These are phyloP conservation scores for Pyrenophora teres DNA, from an alignment of 2,329 filamentous ascomycete genomes.

Conservation along the genomic window DNA sequence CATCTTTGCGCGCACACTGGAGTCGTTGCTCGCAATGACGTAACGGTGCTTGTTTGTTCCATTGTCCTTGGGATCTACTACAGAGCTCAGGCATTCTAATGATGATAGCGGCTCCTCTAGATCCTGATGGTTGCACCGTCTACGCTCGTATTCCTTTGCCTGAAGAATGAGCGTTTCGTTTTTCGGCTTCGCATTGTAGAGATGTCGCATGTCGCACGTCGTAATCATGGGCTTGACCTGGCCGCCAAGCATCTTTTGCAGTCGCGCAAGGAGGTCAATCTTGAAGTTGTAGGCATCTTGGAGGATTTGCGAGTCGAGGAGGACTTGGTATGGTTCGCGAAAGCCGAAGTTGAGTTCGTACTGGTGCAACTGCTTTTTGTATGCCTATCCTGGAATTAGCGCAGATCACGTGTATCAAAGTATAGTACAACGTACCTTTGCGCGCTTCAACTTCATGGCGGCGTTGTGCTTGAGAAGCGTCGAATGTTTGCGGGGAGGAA, in stretches of 20 bases:
- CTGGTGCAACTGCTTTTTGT: slow-evolving; percentile 91
- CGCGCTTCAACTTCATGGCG: slow-evolving; percentile 42
- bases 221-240: slow-evolving; percentile 85
- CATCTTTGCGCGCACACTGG: slow-evolving; percentile 66
- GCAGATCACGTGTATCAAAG: no score
- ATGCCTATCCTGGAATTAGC: slow-evolving; percentile 65
- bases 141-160: slow-evolving; percentile 75
- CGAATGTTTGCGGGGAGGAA: slow-evolving; percentile 15
- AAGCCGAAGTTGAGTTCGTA: slow-evolving; percentile 88
- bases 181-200: slow-evolving; percentile 66
- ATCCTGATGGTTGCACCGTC: slow-evolving; percentile 78
- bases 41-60: slow-evolving; percentile 79
- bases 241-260: slow-evolving; percentile 84
- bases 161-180: slow-evolving; percentile 69
- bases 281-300: slow-evolving; percentile 81
- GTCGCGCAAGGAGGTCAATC: slow-evolving; percentile 77
- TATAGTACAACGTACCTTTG: slow-evolving; percentile 24
- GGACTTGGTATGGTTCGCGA: slow-evolving; percentile 82
- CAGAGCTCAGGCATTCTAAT: slow-evolving; percentile 70
- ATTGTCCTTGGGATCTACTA: slow-evolving; percentile 77
- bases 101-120: slow-evolving; percentile 72
- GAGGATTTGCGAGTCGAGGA: slow-evolving; percentile 84
- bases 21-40: slow-evolving; percentile 75
- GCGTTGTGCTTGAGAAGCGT: slow-evolving; percentile 10
- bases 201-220: slow-evolving; percentile 78